These are phyloP conservation scores for Heterobasidion parviporum DNA, from an alignment of 1,284 basidiomycete genomes.

Conservation along the genomic window DNA sequence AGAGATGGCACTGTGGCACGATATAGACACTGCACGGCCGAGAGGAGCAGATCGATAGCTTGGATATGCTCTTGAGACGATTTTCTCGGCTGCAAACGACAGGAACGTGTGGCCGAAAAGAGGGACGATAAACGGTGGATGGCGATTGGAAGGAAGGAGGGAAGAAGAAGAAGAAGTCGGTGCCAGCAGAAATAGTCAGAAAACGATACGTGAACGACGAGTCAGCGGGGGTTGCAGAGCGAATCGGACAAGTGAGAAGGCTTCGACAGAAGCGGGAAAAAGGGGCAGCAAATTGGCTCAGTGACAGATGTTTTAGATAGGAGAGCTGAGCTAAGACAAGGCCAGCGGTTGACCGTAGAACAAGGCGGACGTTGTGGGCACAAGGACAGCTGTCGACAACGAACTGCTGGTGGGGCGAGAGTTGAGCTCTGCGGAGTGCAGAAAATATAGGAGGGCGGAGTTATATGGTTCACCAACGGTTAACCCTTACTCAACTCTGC, in stretches of 20 bases:
- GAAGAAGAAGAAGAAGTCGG: conserved; percentile 12
- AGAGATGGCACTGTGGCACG: conserved; percentile 9
- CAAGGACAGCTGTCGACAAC: neutral
- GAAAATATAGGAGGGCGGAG: conserved; percentile 10
- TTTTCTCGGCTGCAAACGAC: neutral
- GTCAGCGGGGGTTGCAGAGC: conserved; percentile 29
- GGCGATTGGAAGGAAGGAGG: conserved; percentile 17
- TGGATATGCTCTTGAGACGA: neutral
- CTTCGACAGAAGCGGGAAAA: conserved; percentile 17
- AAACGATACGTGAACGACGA: conserved; percentile 26
- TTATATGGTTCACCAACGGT: conserved; percentile 3
- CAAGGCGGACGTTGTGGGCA: neutral
- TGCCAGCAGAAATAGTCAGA: conserved; percentile 21
- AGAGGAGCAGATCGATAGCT: neutral
- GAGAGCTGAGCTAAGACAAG: conserved; percentile 1
- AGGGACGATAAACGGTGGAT: conserved; percentile 10
- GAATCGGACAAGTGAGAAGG: conserved; percentile 21
- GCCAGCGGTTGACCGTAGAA: neutral
- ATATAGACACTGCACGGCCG: neutral
- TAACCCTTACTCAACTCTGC: neutral
- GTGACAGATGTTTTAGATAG: neutral
- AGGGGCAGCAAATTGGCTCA: conserved; percentile 9
- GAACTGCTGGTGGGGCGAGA: neutral
- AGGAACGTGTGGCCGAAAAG: conserved; percentile 7
- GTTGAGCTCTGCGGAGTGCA: conserved; percentile 11